Evolutionary conservation across 306 rosid species (phyloP).

Genomic region (Vicia sativa): DNA sequence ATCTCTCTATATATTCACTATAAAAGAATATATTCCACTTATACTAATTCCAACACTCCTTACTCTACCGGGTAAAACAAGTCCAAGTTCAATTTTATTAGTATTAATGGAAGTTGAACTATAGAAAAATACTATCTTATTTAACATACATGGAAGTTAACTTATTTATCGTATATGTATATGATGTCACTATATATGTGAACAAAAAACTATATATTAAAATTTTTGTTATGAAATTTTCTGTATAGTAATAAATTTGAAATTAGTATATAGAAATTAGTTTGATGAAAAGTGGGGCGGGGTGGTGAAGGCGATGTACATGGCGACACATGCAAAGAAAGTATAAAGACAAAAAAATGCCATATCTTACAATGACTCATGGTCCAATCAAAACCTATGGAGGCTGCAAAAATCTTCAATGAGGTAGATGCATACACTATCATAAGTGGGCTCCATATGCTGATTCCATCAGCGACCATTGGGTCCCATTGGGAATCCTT

Average conservation of each 20-base stretch:
- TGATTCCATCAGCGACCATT: slow-evolving; percentile 47
- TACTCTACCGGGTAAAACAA: slow-evolving; percentile 19
- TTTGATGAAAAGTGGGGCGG: slow-evolving; percentile 16
- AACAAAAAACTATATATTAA: too few relatives aligned
- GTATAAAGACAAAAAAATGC: slow-evolving; percentile 25
- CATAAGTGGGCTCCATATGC: slow-evolving; percentile 54
- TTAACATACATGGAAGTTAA: too few relatives aligned
- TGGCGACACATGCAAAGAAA: slow-evolving; percentile 30
- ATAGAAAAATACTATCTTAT: background rate
- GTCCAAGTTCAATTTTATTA: slow-evolving; percentile 21
- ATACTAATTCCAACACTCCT: slow-evolving; percentile 31
- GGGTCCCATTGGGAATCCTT: slow-evolving; percentile 55
- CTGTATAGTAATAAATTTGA: background rate
- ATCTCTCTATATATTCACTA: slow-evolving; percentile 4
- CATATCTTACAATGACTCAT: slow-evolving; percentile 29
- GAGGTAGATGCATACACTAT: slow-evolving; percentile 13
- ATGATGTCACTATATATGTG: background rate
- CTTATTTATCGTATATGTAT: too few relatives aligned
- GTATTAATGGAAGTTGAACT: slow-evolving; percentile 19
- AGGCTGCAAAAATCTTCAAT: slow-evolving; percentile 18
- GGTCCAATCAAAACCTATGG: slow-evolving; percentile 22
- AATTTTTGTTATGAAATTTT: too few relatives aligned
- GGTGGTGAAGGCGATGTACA: slow-evolving; percentile 33
- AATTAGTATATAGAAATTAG: background rate
- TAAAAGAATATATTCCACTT: slow-evolving; percentile 18